phyloP scores from a whole-genome alignment of 1,284 basidiomycete genomes.

The Ceratobasidium sp. region DNA sequence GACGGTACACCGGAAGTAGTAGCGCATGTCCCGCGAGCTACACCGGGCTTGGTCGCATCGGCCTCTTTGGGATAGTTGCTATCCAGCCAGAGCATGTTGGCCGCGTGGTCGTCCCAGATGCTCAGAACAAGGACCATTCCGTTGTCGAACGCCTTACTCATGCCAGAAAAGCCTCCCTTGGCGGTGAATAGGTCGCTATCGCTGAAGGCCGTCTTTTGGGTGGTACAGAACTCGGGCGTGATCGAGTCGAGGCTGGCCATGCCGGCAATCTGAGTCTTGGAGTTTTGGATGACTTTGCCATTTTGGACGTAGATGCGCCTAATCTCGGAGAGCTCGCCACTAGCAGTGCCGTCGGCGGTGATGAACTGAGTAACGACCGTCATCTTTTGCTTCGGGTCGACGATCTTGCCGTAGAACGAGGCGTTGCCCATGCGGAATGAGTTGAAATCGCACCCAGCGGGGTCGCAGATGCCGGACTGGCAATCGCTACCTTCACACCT shows the following conservation, averaged over 20 bases:
- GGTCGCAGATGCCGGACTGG: conserved; percentile 47
- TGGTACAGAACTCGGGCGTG: conserved; percentile 53
- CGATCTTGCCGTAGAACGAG: conserved; percentile 57
- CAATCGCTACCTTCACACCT: conserved; percentile 44
- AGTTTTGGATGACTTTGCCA: conserved; percentile 60
- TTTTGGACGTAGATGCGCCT: conserved; percentile 62
- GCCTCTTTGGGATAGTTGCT: conserved; percentile 57
- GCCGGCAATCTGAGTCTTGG: conserved; percentile 49
- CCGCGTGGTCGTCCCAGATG: conserved; percentile 65
- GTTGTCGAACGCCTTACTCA: conserved; percentile 55
- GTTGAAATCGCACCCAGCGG: conserved; percentile 65
- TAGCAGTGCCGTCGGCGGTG: conserved; percentile 55
- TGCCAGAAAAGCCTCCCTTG: conserved; percentile 55
- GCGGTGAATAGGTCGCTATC: conserved; percentile 57
- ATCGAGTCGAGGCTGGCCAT: conserved; percentile 46
- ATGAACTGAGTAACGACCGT: conserved; percentile 65
- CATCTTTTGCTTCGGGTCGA: conserved; percentile 58
- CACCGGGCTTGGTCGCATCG: conserved; percentile 55
- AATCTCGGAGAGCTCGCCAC: conserved; percentile 58
- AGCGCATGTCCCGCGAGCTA: conserved; percentile 61
- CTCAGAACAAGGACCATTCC: conserved; percentile 64
- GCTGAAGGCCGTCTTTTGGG: conserved; percentile 53
- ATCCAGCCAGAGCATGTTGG: conserved; percentile 67
- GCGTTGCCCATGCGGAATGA: conserved; percentile 60
- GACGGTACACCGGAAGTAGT: conserved; percentile 57